These are phyloP conservation scores for Eragrostis curvula DNA, from an alignment of 176 grass and related monocot genomes.

Conservation along the genomic window DNA sequence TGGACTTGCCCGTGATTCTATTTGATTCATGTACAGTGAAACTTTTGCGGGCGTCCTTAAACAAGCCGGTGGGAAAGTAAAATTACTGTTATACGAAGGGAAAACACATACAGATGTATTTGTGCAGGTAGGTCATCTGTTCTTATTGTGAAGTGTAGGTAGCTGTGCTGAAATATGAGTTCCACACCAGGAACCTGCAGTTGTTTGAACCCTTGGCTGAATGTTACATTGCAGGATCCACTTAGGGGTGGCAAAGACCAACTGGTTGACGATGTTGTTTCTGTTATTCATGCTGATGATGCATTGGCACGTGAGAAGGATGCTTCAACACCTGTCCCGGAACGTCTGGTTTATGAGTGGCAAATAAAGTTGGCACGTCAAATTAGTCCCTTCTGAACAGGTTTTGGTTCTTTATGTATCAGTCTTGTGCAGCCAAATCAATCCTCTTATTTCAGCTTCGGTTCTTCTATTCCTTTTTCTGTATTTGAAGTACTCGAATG, in stretches of 20 bases:
- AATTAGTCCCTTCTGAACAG: slow-evolving; percentile 91
- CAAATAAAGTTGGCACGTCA: slow-evolving; percentile 78
- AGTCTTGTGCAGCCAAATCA: neutral
- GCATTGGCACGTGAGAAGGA: slow-evolving; percentile 46
- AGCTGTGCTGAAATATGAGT: neutral
- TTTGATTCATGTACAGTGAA: slow-evolving; percentile 57
- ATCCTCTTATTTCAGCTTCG: neutral
- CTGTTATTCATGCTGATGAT: slow-evolving; percentile 64
- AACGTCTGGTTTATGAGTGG: slow-evolving; percentile 85
- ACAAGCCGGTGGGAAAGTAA: slow-evolving; percentile 67
- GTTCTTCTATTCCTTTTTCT: neutral
- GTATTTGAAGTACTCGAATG: neutral
- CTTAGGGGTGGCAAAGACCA: slow-evolving; percentile 92
- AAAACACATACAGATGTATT: slow-evolving; percentile 99
- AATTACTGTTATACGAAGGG: slow-evolving; percentile 77
- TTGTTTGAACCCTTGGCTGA: slow-evolving; percentile 18
- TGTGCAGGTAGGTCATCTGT: slow-evolving; percentile 62
- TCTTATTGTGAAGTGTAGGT: neutral
- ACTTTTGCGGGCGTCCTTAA: slow-evolving; percentile 59
- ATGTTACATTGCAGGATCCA: slow-evolving; percentile 69
- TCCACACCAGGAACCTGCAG: neutral
- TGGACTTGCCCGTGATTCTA: slow-evolving; percentile 8
- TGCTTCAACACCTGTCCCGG: slow-evolving; percentile 47
- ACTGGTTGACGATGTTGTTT: slow-evolving; percentile 77
- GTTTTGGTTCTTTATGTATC: slow-evolving; percentile 12